These are phyloP conservation scores for Cladosporium oxysporum DNA, from an alignment of 2,329 filamentous ascomycete species.

Conservation along the genomic window DNA sequence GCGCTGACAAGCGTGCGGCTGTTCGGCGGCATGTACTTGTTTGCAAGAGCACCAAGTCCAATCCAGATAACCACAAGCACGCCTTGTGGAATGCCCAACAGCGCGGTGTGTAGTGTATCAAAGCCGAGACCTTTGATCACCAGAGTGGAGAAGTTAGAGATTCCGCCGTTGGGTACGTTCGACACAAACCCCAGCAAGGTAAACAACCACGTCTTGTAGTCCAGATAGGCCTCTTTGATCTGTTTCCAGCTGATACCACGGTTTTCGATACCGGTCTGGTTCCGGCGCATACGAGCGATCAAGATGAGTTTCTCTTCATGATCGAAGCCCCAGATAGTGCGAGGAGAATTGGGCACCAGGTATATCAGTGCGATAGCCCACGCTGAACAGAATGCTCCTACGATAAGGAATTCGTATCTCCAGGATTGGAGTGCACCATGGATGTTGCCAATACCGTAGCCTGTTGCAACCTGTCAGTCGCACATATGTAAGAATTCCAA, in stretches of 20 bases:
- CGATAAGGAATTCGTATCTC: constrained; percentile 57
- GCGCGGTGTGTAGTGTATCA: constrained; percentile 56
- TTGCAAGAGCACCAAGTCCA: constrained; percentile 48
- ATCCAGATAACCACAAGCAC: constrained; percentile 59
- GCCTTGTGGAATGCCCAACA: constrained; percentile 64
- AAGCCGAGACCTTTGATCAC: constrained; percentile 62
- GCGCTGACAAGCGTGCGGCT: constrained; percentile 24
- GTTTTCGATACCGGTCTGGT: constrained; percentile 45
- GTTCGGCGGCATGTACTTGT: constrained; percentile 39
- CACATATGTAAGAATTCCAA: not conserved
- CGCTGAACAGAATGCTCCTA: constrained; percentile 47
- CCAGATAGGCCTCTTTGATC: constrained; percentile 55
- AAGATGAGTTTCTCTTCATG: constrained; percentile 60
- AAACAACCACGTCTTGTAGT: constrained; percentile 63
- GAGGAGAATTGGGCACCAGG: constrained; percentile 66
- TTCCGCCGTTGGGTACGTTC: constrained; percentile 61
- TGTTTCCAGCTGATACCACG: constrained; percentile 54
- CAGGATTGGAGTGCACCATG: constrained; percentile 58
- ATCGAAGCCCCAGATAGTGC: constrained; percentile 56
- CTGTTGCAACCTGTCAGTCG: constrained; percentile 23
- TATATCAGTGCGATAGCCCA: constrained; percentile 55
- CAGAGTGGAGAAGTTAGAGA: constrained; percentile 60
- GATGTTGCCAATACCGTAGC: constrained; percentile 57
- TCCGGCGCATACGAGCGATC: constrained; percentile 53
- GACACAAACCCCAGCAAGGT: constrained; percentile 48